Conservation (phyloP, 371 early-diverging fungal species). For the Mortierella sp. region DNA sequence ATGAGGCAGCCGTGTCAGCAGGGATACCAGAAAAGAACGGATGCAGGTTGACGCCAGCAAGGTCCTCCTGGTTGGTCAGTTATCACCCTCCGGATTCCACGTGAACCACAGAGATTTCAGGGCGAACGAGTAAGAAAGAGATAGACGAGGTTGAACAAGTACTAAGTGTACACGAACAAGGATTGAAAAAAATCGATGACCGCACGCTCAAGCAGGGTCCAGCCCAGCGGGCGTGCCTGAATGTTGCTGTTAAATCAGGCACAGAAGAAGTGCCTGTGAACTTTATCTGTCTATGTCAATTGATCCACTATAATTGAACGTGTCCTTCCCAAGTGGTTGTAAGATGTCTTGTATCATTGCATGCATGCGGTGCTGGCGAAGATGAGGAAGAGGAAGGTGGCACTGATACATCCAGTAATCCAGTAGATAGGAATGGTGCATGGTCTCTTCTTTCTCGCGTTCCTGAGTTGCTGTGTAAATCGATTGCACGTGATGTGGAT, state of each 20-base stretch:
- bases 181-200: background rate
- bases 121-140: slow-evolving; percentile 11
- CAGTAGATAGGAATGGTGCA: too few relatives aligned
- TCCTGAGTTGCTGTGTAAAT: too few relatives aligned
- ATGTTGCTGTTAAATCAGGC: background rate
- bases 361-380: too few relatives aligned
- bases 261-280: background rate
- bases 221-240: background rate
- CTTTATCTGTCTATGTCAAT: too few relatives aligned
- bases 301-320: too few relatives aligned
- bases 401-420: too few relatives aligned
- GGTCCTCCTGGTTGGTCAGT: slow-evolving; percentile 71
- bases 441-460: too few relatives aligned
- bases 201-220: background rate
- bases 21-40: slow-evolving; percentile 74
- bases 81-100: slow-evolving; percentile 65
- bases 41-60: slow-evolving; percentile 71
- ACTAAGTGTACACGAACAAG: background rate
- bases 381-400: too few relatives aligned
- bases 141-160: background rate
- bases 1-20: slow-evolving; percentile 63
- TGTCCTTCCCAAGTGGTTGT: too few relatives aligned
- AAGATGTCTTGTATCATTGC: too few relatives aligned
- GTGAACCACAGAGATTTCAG: slow-evolving; percentile 67
- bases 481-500: background rate